These are phyloP conservation scores for Hordeum marinum DNA, from an alignment of 176 grass and related monocot genomes.

Conservation along the genomic window DNA sequence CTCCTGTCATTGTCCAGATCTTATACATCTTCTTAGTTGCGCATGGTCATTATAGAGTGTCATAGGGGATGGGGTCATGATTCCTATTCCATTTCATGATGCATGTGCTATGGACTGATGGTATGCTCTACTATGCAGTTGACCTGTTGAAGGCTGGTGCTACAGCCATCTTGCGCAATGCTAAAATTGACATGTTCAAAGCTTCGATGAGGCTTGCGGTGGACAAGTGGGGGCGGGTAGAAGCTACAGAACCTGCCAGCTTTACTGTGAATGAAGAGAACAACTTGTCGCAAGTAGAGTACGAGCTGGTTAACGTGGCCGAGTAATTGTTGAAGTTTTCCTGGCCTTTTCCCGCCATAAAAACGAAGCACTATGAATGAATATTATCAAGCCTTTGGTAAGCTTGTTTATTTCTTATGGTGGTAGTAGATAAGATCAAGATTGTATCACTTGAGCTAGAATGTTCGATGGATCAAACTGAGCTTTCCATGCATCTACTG, in stretches of 20 bases:
- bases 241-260: constrained; percentile 61
- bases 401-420: constrained; percentile 32
- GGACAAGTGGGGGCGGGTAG: constrained; percentile 87
- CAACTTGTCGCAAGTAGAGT: constrained; percentile 83
- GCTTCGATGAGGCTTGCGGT: constrained; percentile 81
- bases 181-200: constrained; percentile 95
- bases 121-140: constrained; percentile 38
- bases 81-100: not conserved
- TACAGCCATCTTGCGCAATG: constrained; percentile 79
- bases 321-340: constrained; percentile 28
- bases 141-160: constrained; percentile 57
- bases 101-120: not conserved
- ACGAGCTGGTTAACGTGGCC: constrained; percentile 74
- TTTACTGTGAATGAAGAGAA: constrained; percentile 85
- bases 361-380: constrained; percentile 25
- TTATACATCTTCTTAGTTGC: not conserved
- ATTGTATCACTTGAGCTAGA: constrained; percentile 22
- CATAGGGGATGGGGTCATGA: not conserved
- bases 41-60: not conserved
- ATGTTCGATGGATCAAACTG: constrained; percentile 20
- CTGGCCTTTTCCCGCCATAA: constrained; percentile 14
- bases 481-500: not conserved
- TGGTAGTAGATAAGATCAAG: constrained; percentile 30
- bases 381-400: constrained; percentile 16
- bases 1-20: not conserved